A percentile compares a stretch with the other conserved stretches of the same genome.
phyloP scores from a whole-genome alignment of 192 early-diverging fungal species.

The Rhizophagus sp. region DNA sequence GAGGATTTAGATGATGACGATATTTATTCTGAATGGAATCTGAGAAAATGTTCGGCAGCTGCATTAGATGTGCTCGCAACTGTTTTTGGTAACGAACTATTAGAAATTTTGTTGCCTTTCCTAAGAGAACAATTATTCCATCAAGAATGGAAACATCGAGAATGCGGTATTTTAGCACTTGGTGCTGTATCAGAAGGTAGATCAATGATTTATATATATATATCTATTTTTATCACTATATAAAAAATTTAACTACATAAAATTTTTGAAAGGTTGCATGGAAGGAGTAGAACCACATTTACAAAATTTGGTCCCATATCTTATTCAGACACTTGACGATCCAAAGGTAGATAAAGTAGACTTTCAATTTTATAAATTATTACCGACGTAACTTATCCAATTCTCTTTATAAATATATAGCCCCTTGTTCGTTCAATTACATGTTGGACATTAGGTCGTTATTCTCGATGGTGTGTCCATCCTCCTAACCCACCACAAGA shows the following conservation, averaged over 20 bases:
- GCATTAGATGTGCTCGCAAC: slow-evolving; percentile 93
- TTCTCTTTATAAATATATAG: slow-evolving; percentile 39
- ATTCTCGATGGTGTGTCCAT: slow-evolving; percentile 77
- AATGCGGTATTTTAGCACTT: slow-evolving; percentile 94
- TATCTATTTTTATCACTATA: neutral
- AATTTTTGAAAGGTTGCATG: slow-evolving; percentile 63
- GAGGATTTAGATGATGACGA: slow-evolving; percentile 87
- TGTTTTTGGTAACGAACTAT: slow-evolving; percentile 81
- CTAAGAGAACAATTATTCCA: slow-evolving; percentile 81
- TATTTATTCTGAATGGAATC: slow-evolving; percentile 90
- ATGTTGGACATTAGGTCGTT: slow-evolving; percentile 98
- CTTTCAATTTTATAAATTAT: neutral
- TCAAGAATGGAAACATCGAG: slow-evolving; percentile 87
- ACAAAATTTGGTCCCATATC: slow-evolving; percentile 81
- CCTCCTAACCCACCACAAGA: slow-evolving; percentile 52
- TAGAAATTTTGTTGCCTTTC: slow-evolving; percentile 83
- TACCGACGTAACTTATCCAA: neutral
- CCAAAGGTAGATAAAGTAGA: slow-evolving; percentile 54
- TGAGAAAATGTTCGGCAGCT: slow-evolving; percentile 97
- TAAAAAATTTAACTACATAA: neutral
- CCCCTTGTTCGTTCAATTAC: slow-evolving; percentile 95
- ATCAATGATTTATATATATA: neutral
- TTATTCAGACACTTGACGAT: slow-evolving; percentile 80
- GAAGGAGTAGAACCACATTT: slow-evolving; percentile 88
- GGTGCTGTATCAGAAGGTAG: slow-evolving; percentile 95